Evolutionary conservation across 805 yeast genomes (phyloP), one percentile per base, ranked within the genome.

Genomic region (Debaryomyces prosopidis): DNA sequence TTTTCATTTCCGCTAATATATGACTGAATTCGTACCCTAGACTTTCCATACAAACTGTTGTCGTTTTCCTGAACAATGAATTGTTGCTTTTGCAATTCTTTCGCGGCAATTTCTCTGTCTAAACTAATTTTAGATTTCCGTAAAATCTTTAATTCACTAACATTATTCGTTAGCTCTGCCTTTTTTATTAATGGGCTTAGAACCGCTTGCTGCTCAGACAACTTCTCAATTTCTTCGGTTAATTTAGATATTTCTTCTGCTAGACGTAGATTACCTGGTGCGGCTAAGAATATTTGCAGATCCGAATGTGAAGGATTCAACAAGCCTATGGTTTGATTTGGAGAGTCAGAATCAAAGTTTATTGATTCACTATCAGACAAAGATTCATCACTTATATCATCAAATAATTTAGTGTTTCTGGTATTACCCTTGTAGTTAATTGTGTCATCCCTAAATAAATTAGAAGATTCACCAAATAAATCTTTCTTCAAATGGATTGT

Each of bases 131-230:
- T 79, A 0, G 97, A 89, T 55, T 84, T 86, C 40, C 69, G 71
- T 51, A 92, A 65, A 38, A 90, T 75, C 45, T 83, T 77, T 40
- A 87, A 66, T 57, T 90, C 94, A 4, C 81, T 75, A 5, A 77
- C 65, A 59, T 87, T 87, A 60, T 89, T 87, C 0, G 95, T 89
- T 27, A 92, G 68, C 55, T 89, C 96, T 0, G 97, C 96, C 58
- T 92, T 92, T 37, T 75, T 71, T 33, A 89, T 62, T 38, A 92
- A 69, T 4, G 92, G 85, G 11, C 77, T 80, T 33, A 92, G 63
- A 18, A 91, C 79, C 4, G 72, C 71, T 34, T 80, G 67, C 59
- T 91, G 96, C 46, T 79, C 78, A 31, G 75, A 71, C 19, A 87
- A 65, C 42, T 74, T 76, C 19, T 75, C 80, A 5, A 89, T 80